Conservation (phyloP, 2,329 filamentous ascomycete species). For the Exserohilum rostratum region DNA sequence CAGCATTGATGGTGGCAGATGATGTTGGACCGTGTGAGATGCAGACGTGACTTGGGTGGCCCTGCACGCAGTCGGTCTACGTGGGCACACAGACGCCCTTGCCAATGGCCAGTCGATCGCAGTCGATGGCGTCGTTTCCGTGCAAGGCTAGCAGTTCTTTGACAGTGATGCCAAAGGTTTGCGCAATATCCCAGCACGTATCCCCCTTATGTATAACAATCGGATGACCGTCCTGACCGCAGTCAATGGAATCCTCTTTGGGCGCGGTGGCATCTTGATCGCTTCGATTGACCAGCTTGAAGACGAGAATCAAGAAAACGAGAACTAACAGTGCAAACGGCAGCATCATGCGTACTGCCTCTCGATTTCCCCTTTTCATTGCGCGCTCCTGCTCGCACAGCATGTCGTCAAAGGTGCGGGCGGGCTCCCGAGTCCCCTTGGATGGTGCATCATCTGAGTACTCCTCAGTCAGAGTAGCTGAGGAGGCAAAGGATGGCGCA, state of each 20-base stretch:
- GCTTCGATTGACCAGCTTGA: slow-evolving; percentile 25
- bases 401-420: slow-evolving; percentile 20
- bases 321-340: slow-evolving; percentile 64
- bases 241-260: slow-evolving; percentile 24
- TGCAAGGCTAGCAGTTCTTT: slow-evolving; percentile 52
- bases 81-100: slow-evolving; percentile 55
- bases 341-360: slow-evolving; percentile 61
- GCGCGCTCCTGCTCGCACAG: slow-evolving; percentile 14
- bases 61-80: not conserved
- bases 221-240: slow-evolving; percentile 33
- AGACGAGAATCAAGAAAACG: slow-evolving; percentile 57
- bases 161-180: slow-evolving; percentile 52
- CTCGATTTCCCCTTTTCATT: slow-evolving; percentile 31
- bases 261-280: slow-evolving; percentile 19
- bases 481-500: not conserved
- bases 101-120: slow-evolving; percentile 54
- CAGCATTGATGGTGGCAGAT: too few species aligned
- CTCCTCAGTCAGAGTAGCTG: too few species aligned
- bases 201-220: slow-evolving; percentile 57
- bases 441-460: too few species aligned
- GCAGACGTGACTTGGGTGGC: too few species aligned
- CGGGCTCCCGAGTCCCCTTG: not conserved
- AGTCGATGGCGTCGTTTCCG: slow-evolving; percentile 56
- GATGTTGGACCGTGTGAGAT: too few species aligned
- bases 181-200: slow-evolving; percentile 61